A percentile compares a stretch with the other conserved stretches of the same genome.
These are phyloP conservation scores for Priceomyces melissophilus DNA, from an alignment of 805 yeast genomes.

Conservation along the genomic window DNA sequence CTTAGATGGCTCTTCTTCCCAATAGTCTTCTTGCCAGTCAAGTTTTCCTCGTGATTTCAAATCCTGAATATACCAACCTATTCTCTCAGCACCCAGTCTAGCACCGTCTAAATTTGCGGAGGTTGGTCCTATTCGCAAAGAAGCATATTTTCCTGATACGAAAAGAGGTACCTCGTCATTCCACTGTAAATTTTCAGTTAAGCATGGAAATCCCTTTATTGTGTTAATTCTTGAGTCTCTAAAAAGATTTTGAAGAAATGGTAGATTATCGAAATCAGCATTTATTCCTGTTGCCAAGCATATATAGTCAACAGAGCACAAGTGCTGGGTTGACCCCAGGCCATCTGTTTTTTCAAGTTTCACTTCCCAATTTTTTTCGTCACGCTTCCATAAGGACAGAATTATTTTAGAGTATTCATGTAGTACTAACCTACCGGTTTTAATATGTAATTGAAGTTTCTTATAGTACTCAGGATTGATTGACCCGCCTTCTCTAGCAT, in stretches of 20 bases:
- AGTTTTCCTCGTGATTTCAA: slow-evolving; percentile 9
- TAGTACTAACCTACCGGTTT: slow-evolving; percentile 27
- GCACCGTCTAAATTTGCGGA: slow-evolving; percentile 48
- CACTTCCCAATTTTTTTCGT: slow-evolving; percentile 21
- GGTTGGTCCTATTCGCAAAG: slow-evolving; percentile 41
- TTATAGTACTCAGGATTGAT: slow-evolving; percentile 43
- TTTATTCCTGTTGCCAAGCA: slow-evolving; percentile 42
- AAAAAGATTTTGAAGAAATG: slow-evolving; percentile 27
- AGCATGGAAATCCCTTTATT: slow-evolving; percentile 39
- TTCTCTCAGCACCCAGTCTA: slow-evolving; percentile 42
- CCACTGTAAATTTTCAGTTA: slow-evolving; percentile 45
- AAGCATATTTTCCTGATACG: slow-evolving; percentile 42
- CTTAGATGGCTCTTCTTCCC: slow-evolving; percentile 2
- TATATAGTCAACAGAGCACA: slow-evolving; percentile 27
- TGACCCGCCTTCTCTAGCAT: slow-evolving; percentile 45
- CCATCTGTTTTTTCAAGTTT: slow-evolving; percentile 2
- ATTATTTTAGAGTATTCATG: slow-evolving; percentile 25
- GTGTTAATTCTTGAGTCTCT: slow-evolving; percentile 25
- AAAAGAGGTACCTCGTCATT: slow-evolving; percentile 34
- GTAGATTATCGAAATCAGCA: slow-evolving; percentile 25
- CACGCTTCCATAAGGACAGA: slow-evolving; percentile 23
- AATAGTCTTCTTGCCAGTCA: slow-evolving; percentile 7
- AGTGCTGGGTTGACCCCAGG: not conserved
- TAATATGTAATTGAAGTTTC: slow-evolving; percentile 25
- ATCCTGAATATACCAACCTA: slow-evolving; percentile 36